These are phyloP conservation scores for Colletotrichum sp. DNA, from an alignment of 2,329 filamentous ascomycete species.

Conservation along the genomic window DNA sequence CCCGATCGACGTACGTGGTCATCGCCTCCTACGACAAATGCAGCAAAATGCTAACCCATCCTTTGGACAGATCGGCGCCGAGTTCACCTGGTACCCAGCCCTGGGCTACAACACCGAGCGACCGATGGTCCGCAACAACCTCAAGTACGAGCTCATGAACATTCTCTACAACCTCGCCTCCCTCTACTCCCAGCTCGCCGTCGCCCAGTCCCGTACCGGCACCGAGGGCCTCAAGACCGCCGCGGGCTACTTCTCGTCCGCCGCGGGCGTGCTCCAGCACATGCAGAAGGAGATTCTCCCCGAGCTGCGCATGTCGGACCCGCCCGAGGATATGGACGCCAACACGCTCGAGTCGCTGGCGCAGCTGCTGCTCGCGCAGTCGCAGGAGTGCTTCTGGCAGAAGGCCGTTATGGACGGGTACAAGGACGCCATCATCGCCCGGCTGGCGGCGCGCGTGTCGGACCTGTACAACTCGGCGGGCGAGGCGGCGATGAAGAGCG, in stretches of 20 bases:
- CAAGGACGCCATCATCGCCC: slow-evolving; percentile 91
- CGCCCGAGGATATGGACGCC: slow-evolving; percentile 95
- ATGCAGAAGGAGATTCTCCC: slow-evolving; percentile 79
- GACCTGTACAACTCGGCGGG: slow-evolving; percentile 87
- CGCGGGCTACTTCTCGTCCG: slow-evolving; percentile 87
- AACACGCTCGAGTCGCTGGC: slow-evolving; percentile 84
- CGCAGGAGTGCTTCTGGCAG: slow-evolving; percentile 97
- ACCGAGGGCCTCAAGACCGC: slow-evolving; percentile 86
- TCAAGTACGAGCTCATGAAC: slow-evolving; percentile 87
- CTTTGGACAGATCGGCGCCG: slow-evolving; percentile 75
- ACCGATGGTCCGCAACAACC: slow-evolving; percentile 69
- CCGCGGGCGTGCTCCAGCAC: slow-evolving; percentile 83
- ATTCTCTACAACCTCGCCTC: slow-evolving; percentile 92
- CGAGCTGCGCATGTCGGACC: slow-evolving; percentile 79
- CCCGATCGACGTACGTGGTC: slow-evolving; percentile 78
- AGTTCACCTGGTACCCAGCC: slow-evolving; percentile 96
- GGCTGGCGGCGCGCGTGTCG: slow-evolving; percentile 86
- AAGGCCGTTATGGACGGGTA: slow-evolving; percentile 94
- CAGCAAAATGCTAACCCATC: neutral
- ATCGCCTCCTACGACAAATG: neutral
- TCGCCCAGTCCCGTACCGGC: slow-evolving; percentile 77
- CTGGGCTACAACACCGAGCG: slow-evolving; percentile 87
- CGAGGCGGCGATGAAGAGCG: slow-evolving; percentile 86
- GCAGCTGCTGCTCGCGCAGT: slow-evolving; percentile 87
- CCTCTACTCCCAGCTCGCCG: slow-evolving; percentile 90